A percentile compares a stretch with the other conserved stretches of the same genome.
Conservation (phyloP, 2,329 filamentous ascomycete genomes). For the Neonectria ditissima region DNA sequence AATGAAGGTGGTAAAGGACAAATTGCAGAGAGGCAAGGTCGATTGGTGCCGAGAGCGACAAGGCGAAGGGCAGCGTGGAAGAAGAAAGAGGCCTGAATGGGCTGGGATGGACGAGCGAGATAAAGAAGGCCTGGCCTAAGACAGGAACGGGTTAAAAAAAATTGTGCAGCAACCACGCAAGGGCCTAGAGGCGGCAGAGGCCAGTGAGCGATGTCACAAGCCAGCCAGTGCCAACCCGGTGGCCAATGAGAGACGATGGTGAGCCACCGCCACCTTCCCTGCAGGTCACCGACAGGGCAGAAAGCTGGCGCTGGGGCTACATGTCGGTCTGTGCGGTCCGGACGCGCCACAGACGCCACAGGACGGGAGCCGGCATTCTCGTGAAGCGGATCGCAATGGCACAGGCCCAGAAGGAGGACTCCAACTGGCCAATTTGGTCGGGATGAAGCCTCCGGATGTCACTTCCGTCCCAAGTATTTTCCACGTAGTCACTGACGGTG, state of each 20-base stretch:
- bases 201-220: slow-evolving; percentile 36
- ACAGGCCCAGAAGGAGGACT: not conserved
- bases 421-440: slow-evolving; percentile 7
- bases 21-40: slow-evolving; percentile 6
- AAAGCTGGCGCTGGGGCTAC: not conserved
- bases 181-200: slow-evolving; percentile 22
- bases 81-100: slow-evolving; percentile 21
- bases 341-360: slow-evolving; percentile 21
- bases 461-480: not conserved
- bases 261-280: slow-evolving; percentile 30
- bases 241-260: slow-evolving; percentile 12
- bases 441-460: not conserved
- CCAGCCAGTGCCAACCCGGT: slow-evolving; percentile 7
- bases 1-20: slow-evolving; percentile 4
- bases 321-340: not conserved
- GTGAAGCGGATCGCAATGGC: slow-evolving; percentile 4
- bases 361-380: slow-evolving; percentile 2
- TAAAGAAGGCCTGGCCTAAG: slow-evolving; percentile 30
- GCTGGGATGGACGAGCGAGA: slow-evolving; percentile 29
- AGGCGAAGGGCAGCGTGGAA: not conserved
- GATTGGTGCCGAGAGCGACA: slow-evolving; percentile 17
- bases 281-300: slow-evolving; percentile 19
- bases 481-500: not conserved
- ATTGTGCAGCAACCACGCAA: slow-evolving; percentile 36
- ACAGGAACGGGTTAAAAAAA: slow-evolving; percentile 42